Conservation (phyloP, 2,329 filamentous ascomycete genomes). For the Sporothrix dimorphospora region DNA sequence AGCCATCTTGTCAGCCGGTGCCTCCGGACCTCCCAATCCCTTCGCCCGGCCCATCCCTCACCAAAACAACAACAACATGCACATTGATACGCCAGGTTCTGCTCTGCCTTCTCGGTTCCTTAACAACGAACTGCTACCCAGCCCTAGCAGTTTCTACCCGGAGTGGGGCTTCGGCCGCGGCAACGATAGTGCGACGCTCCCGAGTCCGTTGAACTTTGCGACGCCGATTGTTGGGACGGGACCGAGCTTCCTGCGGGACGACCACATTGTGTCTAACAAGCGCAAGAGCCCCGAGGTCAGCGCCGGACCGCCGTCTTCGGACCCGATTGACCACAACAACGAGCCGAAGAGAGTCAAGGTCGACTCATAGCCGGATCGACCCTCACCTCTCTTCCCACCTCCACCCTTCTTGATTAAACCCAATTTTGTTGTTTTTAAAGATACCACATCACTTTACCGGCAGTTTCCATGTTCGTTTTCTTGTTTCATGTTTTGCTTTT, state of each 20-base stretch:
- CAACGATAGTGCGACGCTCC: constrained; percentile 79
- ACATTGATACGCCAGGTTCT: constrained; percentile 84
- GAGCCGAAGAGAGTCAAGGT: constrained; percentile 60
- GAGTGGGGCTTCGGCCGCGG: constrained; percentile 79
- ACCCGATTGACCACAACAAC: constrained; percentile 47
- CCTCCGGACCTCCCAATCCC: constrained; percentile 89
- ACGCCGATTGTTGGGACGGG: constrained; percentile 71
- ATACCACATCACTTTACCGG: constrained; percentile 16
- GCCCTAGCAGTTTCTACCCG: constrained; percentile 88
- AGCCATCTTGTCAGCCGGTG: constrained; percentile 84
- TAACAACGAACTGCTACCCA: constrained; percentile 82
- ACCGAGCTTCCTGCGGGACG: constrained; percentile 65
- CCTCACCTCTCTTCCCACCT: not conserved
- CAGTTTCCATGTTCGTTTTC: not conserved
- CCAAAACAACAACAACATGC: constrained; percentile 54
- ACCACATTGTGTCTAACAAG: constrained; percentile 48
- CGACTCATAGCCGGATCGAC: constrained; percentile 44
- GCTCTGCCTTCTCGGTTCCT: constrained; percentile 91
- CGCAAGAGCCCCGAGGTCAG: constrained; percentile 60
- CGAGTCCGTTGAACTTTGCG: constrained; percentile 89
- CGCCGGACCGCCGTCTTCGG: constrained; percentile 45
- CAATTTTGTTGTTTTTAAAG: constrained; percentile 13
- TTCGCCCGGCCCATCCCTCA: constrained; percentile 87
- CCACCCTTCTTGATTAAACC: not conserved
- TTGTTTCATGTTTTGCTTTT: not conserved